These are phyloP conservation scores for Diplotaxis tenuifolia DNA, from an alignment of 345 rosid genomes.

Conservation along the genomic window DNA sequence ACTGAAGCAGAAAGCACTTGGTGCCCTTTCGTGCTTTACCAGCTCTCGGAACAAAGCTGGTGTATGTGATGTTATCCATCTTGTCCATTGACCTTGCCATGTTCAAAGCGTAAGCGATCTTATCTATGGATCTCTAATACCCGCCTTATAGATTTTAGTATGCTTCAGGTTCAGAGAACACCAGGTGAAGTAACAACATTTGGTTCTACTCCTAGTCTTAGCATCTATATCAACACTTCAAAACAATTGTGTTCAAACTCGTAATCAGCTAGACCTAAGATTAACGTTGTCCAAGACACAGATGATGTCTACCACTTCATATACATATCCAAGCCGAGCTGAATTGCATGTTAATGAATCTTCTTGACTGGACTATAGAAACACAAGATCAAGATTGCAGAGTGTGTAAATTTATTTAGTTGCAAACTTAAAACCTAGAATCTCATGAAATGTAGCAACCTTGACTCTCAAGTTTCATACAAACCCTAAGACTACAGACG, in stretches of 20 bases:
- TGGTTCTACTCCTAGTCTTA: slow-evolving; percentile 48
- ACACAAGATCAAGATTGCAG: slow-evolving; percentile 46
- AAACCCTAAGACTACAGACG: slow-evolving; percentile 57
- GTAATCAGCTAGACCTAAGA: slow-evolving; percentile 55
- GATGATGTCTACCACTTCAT: slow-evolving; percentile 51
- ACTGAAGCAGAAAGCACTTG: too few species aligned
- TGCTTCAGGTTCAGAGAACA: slow-evolving; percentile 49
- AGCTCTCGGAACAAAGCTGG: slow-evolving; percentile 60
- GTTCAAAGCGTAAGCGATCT: slow-evolving; percentile 49
- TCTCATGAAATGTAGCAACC: slow-evolving; percentile 47
- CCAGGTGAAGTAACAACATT: slow-evolving; percentile 53
- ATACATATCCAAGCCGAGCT: slow-evolving; percentile 60
- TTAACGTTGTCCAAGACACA: slow-evolving; percentile 73
- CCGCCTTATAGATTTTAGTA: slow-evolving; percentile 26
- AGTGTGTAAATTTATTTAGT: slow-evolving; percentile 48
- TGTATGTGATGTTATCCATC: slow-evolving; percentile 58
- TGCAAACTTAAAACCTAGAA: slow-evolving; percentile 45
- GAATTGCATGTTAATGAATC: slow-evolving; percentile 54
- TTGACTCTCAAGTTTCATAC: slow-evolving; percentile 39
- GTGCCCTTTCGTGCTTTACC: slow-evolving; percentile 47
- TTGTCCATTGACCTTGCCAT: slow-evolving; percentile 43
- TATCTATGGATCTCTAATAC: slow-evolving; percentile 51
- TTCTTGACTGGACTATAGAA: slow-evolving; percentile 44
- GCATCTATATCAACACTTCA: slow-evolving; percentile 46
- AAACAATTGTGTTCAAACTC: slow-evolving; percentile 45